Evolutionary conservation across 225 moss, liverwort and hornwort genomes (phyloP).

Genomic region (Sphagnum tenellum): DNA sequence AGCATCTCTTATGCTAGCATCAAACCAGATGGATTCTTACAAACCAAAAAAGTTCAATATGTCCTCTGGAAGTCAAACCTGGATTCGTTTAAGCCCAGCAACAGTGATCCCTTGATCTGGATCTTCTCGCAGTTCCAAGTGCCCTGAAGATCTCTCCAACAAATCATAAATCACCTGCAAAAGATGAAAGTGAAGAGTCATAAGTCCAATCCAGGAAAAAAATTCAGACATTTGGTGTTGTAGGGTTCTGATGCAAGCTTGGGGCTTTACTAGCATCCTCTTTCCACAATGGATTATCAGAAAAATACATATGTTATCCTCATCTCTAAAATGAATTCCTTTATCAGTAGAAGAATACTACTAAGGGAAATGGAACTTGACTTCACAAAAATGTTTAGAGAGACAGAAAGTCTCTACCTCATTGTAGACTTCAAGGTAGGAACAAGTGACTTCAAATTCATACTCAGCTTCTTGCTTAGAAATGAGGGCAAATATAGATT

Average conservation of each 20-base stretch:
- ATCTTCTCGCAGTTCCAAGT: slow-evolving; percentile 44
- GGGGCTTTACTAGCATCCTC: too few species aligned
- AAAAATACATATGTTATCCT: too few species aligned
- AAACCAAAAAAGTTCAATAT: neutral
- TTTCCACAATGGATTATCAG: too few species aligned
- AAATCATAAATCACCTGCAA: slow-evolving; percentile 40
- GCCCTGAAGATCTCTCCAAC: slow-evolving; percentile 31
- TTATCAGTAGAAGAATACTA: too few species aligned
- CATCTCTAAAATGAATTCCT: too few species aligned
- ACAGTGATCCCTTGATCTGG: slow-evolving; percentile 50
- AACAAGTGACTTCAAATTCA: slow-evolving; percentile 45
- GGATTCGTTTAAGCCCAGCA: slow-evolving; percentile 41
- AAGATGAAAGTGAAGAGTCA: neutral
- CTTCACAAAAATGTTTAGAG: too few species aligned
- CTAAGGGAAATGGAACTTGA: too few species aligned
- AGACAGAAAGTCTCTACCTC: slow-evolving; percentile 12
- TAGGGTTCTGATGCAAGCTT: too few species aligned
- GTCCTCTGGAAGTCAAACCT: slow-evolving; percentile 7
- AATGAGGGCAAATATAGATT: slow-evolving; percentile 39
- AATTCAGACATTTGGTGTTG: too few species aligned
- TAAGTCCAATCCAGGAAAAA: too few species aligned
- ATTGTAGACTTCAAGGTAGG: slow-evolving; percentile 48
- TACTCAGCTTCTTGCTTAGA: slow-evolving; percentile 29
- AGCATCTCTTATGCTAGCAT: too few species aligned
- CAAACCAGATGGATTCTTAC: too few species aligned